Percentiles rank a stretch among this genome's conserved stretches.
Conservation (phyloP, 1,284 basidiomycete genomes). For the Apiotrichum veenhuisii region DNA sequence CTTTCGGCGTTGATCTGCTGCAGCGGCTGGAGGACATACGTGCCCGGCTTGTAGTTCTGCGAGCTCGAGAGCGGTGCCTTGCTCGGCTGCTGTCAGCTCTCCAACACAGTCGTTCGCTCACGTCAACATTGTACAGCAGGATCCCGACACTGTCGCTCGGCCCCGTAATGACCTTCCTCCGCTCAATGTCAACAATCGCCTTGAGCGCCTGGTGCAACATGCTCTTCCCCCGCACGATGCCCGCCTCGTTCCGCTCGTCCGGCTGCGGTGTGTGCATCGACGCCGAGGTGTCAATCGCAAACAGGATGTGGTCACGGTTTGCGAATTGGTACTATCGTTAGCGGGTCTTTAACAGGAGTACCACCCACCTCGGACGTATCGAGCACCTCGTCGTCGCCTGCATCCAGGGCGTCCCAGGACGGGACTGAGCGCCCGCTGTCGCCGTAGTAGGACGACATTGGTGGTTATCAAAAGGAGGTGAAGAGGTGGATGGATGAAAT, state of each 20-base stretch:
- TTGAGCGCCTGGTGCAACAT: conserved; percentile 62
- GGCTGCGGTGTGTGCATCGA: conserved; percentile 72
- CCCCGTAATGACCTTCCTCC: conserved; percentile 80
- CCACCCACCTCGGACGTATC: conserved; percentile 38
- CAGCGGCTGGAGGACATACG: conserved; percentile 71
- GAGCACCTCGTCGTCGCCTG: conserved; percentile 35
- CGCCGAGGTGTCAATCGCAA: conserved; percentile 86
- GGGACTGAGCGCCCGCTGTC: conserved; percentile 28
- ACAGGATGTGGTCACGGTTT: conserved; percentile 76
- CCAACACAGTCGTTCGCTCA: conserved; percentile 45
- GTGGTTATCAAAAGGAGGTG: background rate
- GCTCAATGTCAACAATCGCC: conserved; percentile 76
- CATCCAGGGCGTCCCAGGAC: conserved; percentile 41
- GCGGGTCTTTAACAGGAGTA: background rate
- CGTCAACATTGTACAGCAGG: conserved; percentile 80
- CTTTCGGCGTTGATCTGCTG: conserved; percentile 71
- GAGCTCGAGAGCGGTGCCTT: conserved; percentile 41
- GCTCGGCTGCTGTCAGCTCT: conserved; percentile 8
- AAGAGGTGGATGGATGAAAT: background rate
- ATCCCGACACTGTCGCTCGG: conserved; percentile 86
- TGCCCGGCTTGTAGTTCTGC: conserved; percentile 58
- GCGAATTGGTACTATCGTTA: conserved; percentile 62
- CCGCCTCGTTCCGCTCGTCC: conserved; percentile 50
- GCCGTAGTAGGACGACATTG: conserved; percentile 43
- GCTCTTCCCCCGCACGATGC: conserved; percentile 40